Evolutionary conservation across 2,329 filamentous ascomycete genomes (phyloP), one percentile per base, ranked within the genome.

Genomic region (Calonectria pauciramosa): DNA sequence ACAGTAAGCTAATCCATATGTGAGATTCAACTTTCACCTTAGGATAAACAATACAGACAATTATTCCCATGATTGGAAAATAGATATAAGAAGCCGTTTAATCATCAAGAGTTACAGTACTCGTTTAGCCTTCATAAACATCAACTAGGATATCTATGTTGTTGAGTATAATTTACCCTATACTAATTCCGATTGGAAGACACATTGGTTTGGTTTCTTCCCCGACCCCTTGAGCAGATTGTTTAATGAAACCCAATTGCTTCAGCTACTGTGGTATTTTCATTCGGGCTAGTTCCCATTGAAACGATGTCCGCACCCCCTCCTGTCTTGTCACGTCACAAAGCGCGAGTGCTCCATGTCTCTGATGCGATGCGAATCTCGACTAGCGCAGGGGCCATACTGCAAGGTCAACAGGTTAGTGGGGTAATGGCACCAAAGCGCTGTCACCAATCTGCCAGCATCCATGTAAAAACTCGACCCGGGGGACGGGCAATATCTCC

Each of bases 401-500:
- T 54, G 63, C 32, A 69, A 28, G 52, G 28, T 34, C 56, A 34
- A 54, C n/a, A 41, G 49, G 71, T 70, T 32, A 26, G 66, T 75
- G 26, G 71, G 41, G 64, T 51, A 44, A 67, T 26, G 34, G 68
- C 68, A 69, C 60, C 30, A 49, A 49, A 49, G 32, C 44, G 32
- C 70, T 63, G 16, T 44, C 60, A 66, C 44, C 60, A 54, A 28
- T 38, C 32, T 60, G 56, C 56, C 56, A 60, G 56, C n/a, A 60
- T 36, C 56, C 56, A 60, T 60, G 72, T 73, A 75, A 74, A 73
- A 73, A 68, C 52, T 76, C 47, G 52, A 26, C 73, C 79, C 51
- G 23, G 51, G 60, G 52, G 38, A 59, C 66, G 75, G 78, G 76
- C 75, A 70, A 78, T 80, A 78, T 78, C 75, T 77, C 76, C 59